Conservation (phyloP, 495 filamentous ascomycete genomes). For the Penicillium malachiteum region DNA sequence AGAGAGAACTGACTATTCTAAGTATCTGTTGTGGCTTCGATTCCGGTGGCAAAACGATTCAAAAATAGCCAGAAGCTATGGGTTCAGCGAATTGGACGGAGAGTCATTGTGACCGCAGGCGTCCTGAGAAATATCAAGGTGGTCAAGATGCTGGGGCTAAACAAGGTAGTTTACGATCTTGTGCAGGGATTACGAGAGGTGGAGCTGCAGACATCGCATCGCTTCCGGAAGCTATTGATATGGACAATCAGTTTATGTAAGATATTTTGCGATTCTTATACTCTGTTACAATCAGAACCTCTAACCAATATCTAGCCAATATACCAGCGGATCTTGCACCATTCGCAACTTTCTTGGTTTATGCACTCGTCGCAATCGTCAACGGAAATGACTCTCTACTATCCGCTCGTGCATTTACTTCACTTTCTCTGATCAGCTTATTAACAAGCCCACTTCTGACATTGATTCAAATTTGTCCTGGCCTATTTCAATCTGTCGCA, state of each 20-base stretch:
- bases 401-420: conserved; percentile 35
- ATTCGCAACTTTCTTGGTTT: conserved; percentile 39
- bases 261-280: not conserved
- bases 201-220: not conserved
- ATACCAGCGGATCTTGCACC: conserved; percentile 26
- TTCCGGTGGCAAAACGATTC: not conserved
- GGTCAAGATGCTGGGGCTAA: not conserved
- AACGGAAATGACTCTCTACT: conserved; percentile 36
- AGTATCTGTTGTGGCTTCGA: not conserved
- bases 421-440: conserved; percentile 30
- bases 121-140: not conserved
- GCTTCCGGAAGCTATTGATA: not conserved
- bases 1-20: not conserved
- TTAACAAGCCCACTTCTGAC: conserved; percentile 19
- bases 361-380: conserved; percentile 41
- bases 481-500: not conserved
- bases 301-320: conserved; percentile 7
- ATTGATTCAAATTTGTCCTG: not conserved
- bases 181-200: not conserved
- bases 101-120: not conserved
- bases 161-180: not conserved
- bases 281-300: too few species aligned
- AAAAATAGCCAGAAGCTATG: not conserved
- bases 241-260: not conserved
- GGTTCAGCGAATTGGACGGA: not conserved